Evolutionary conservation across 257 asterid genomes (phyloP), one percentile per base, ranked within the genome.

Genomic region (Solanum peruvianum): DNA sequence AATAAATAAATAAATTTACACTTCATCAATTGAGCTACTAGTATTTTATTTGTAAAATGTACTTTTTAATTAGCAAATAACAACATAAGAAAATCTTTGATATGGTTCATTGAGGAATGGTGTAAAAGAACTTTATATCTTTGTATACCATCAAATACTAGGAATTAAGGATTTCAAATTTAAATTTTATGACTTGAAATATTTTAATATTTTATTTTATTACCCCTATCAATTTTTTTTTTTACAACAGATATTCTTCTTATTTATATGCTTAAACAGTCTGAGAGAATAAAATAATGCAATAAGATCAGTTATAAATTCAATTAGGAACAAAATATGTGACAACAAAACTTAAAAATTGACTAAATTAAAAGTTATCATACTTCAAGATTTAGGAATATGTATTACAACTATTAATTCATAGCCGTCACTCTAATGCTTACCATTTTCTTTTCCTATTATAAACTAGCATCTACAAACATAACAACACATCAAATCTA

Each of bases 21-120:
- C 0, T n/a, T 0, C 5, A 64, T 64, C 0, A 64, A 5, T n/a
- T 64, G 31, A n/a, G 71, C 7, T 64, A 64, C 11, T 9, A 1
- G 4, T 62, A 23, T 62, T 10, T 21, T 0, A 1, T 62, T 52
- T 2, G n/a, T 5, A 62, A 10, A 23, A 10, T 0, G 2, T 70
- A 31, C 11, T 20, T 9, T 16, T 35, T 25, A 31, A 33, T 33
- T 33, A 33, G 5, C 5, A 33, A 33, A 15, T 72, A 72, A 37
- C n/a, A 72, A 72, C 81, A 20, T 9, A 10, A 37, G 49, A 16
- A 4, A 11, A 72, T 4, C 23, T 18, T 72, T 72, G 29, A 35
- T 5, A 3, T 37, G n/a, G 29, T 20, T 33, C 10, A 4, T 35
- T 71, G 78, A 16, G 7, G 12, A 31, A 69, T 66, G 12, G 76